Percentiles rank a stretch among this genome's conserved stretches.
Evolutionary conservation across 352 stramenopile species (phyloP).

Genomic region (Phytopythium vexans): DNA sequence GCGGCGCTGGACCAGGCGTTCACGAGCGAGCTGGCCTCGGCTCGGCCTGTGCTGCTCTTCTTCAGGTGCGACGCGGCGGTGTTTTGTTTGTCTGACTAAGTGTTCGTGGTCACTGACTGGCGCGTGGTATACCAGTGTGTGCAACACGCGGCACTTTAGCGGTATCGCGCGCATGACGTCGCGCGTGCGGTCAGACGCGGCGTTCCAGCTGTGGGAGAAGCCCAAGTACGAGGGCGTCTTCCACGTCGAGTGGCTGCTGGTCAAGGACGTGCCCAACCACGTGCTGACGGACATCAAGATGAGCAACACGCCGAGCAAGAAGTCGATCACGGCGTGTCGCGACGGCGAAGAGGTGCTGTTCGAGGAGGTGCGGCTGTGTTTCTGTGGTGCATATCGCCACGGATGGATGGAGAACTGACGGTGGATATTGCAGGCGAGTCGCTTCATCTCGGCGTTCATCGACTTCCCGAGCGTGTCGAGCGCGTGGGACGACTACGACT

Average conservation of each 20-base stretch:
- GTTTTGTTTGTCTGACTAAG: background rate
- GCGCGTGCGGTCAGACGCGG: slow-evolving; percentile 31
- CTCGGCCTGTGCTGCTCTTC: slow-evolving; percentile 69
- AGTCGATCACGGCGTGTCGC: slow-evolving; percentile 75
- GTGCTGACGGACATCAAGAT: slow-evolving; percentile 75
- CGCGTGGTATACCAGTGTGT: slow-evolving; percentile 38
- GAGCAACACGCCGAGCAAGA: slow-evolving; percentile 75
- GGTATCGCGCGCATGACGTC: slow-evolving; percentile 81
- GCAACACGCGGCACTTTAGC: slow-evolving; percentile 70
- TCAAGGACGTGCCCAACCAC: slow-evolving; percentile 84
- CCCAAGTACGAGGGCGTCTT: slow-evolving; percentile 82
- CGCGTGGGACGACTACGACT: slow-evolving; percentile 70
- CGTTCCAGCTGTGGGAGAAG: slow-evolving; percentile 81
- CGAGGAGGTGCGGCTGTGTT: slow-evolving; percentile 42
- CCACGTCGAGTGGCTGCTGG: slow-evolving; percentile 74
- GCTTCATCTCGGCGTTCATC: slow-evolving; percentile 63
- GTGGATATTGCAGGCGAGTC: slow-evolving; percentile 37
- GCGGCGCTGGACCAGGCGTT: slow-evolving; percentile 68
- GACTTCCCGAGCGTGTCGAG: slow-evolving; percentile 52
- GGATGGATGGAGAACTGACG: slow-evolving; percentile 7
- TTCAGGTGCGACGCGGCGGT: slow-evolving; percentile 46
- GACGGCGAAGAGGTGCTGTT: slow-evolving; percentile 79
- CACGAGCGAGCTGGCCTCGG: slow-evolving; percentile 58
- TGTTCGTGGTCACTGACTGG: background rate
- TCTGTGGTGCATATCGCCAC: background rate